Conservation (phyloP, 2,329 filamentous ascomycete genomes). For the Sarocladium brachiariae region DNA sequence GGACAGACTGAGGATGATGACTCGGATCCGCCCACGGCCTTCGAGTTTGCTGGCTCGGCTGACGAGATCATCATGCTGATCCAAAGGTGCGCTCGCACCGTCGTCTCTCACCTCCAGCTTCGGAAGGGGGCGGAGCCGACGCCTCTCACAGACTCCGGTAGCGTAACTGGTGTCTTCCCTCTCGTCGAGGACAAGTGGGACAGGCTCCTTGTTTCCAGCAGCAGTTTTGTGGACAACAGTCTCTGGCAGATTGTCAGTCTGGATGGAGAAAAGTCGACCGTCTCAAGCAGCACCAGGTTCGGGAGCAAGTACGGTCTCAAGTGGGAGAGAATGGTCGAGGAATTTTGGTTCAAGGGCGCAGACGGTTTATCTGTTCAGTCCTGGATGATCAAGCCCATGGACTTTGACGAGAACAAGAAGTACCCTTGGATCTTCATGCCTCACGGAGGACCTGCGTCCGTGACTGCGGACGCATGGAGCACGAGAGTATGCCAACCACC, state of each 20-base stretch:
- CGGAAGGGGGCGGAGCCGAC: conserved; percentile 20
- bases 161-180: conserved; percentile 22
- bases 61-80: conserved; percentile 27
- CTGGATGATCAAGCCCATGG: conserved; percentile 31
- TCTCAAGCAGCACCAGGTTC: conserved; percentile 25
- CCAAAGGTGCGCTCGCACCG: conserved; percentile 24
- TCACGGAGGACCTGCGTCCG: conserved; percentile 34
- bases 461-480: conserved; percentile 49
- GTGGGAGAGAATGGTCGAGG: conserved; percentile 26
- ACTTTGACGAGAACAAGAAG: conserved; percentile 28
- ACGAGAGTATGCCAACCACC: conserved; percentile 30
- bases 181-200: conserved; percentile 19
- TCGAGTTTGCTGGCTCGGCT: conserved; percentile 28
- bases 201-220: conserved; percentile 29
- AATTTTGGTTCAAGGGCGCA: conserved; percentile 33
- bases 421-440: conserved; percentile 32
- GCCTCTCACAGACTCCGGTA: conserved; percentile 20
- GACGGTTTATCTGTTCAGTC: conserved; percentile 30
- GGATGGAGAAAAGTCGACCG: conserved; percentile 13
- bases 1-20: conserved; percentile 15
- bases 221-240: conserved; percentile 30
- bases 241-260: conserved; percentile 29
- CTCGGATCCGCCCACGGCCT: conserved; percentile 21
- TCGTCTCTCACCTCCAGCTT: conserved; percentile 27
- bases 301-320: conserved; percentile 27